Conservation (phyloP, 257 asterid genomes). For the Nyctanthes arbortristis region DNA sequence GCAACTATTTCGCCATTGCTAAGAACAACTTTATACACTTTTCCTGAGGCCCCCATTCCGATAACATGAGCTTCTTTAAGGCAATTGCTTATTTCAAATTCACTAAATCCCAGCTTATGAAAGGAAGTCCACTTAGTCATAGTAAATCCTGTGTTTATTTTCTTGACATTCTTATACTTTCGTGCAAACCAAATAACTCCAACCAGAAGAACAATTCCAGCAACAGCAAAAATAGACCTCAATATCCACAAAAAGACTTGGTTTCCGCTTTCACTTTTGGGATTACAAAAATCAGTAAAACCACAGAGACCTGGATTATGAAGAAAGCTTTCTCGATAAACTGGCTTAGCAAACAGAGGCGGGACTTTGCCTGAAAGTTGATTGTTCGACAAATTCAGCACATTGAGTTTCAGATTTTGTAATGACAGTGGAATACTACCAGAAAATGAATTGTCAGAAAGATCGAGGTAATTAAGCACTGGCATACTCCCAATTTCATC, state of each 20-base stretch:
- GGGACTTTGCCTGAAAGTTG: slow-evolving; percentile 65
- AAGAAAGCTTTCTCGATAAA: slow-evolving; percentile 60
- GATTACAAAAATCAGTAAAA: slow-evolving; percentile 39
- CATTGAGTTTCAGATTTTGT: slow-evolving; percentile 70
- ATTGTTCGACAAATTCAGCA: slow-evolving; percentile 64
- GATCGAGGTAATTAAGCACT: slow-evolving; percentile 77
- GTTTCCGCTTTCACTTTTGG: slow-evolving; percentile 1
- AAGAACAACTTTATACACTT: slow-evolving; percentile 66
- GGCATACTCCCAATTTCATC: slow-evolving; percentile 64
- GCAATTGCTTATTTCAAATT: slow-evolving; percentile 50
- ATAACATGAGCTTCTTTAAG: slow-evolving; percentile 67
- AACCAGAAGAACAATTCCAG: slow-evolving; percentile 43
- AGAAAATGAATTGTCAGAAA: slow-evolving; percentile 55
- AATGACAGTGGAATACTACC: slow-evolving; percentile 59
- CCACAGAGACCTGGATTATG: slow-evolving; percentile 71
- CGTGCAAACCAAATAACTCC: slow-evolving; percentile 45
- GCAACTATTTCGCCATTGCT: slow-evolving; percentile 77
- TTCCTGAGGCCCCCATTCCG: slow-evolving; percentile 75
- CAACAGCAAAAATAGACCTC: slow-evolving; percentile 33
- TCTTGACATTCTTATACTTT: slow-evolving; percentile 45
- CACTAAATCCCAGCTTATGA: slow-evolving; percentile 68
- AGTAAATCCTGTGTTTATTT: slow-evolving; percentile 26
- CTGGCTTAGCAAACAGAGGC: slow-evolving; percentile 37
- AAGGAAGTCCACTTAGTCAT: slow-evolving; percentile 79
- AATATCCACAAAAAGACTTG: slow-evolving; percentile 38